Conservation (phyloP, 2,329 filamentous ascomycete species). For the Fusarium transvaalense region DNA sequence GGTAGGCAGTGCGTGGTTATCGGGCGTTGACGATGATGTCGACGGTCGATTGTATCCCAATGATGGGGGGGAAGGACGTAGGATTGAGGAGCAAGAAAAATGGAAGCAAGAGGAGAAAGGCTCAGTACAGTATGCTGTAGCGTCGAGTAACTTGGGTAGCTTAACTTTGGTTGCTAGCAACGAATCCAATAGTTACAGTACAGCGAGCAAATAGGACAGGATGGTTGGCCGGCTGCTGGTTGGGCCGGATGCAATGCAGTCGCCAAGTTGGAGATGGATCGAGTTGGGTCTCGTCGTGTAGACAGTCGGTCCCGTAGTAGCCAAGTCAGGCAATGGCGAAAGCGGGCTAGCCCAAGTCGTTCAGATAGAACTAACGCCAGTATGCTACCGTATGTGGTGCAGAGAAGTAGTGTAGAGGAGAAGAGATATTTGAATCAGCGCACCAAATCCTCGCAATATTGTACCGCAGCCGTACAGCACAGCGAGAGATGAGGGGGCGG, state of each 20-base stretch:
- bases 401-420: constrained; percentile 3
- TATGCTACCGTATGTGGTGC: not conserved
- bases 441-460: constrained; percentile 17
- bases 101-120: constrained; percentile 37
- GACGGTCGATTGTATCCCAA: constrained; percentile 37
- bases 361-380: constrained; percentile 13
- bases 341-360: constrained; percentile 29
- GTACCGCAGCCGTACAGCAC: constrained; percentile 9
- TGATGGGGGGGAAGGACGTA: constrained; percentile 14
- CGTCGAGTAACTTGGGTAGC: constrained; percentile 18
- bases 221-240: constrained; percentile 39
- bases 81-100: constrained; percentile 34
- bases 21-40: constrained; percentile 37
- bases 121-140: constrained; percentile 20
- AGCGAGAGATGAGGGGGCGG: constrained; percentile 35
- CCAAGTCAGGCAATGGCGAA: constrained; percentile 4
- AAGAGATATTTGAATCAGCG: constrained; percentile 19
- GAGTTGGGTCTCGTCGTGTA: constrained; percentile 36
- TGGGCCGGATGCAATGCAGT: constrained; percentile 44
- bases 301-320: constrained; percentile 15
- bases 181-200: constrained; percentile 26
- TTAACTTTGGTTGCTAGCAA: constrained; percentile 33
- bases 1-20: constrained; percentile 42
- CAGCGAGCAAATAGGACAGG: constrained; percentile 17
- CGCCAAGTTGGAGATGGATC: constrained; percentile 44